Evolutionary conservation across 192 early-diverging fungal species (phyloP).

Genomic region (Linnemannia exigua): DNA sequence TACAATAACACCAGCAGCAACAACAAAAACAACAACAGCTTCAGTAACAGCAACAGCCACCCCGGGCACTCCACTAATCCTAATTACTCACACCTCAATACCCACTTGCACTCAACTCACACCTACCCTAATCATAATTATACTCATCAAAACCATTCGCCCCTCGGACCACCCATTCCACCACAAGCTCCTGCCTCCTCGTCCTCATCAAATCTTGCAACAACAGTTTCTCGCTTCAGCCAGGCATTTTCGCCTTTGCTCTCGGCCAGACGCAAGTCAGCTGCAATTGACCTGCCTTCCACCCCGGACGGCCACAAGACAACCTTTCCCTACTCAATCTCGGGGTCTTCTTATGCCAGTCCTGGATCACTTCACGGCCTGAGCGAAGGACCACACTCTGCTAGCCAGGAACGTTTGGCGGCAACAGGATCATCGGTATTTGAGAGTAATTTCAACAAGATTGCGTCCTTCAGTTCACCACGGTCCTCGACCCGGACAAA

Average conservation of each 20-base stretch:
- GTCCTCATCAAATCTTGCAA: conserved; percentile 22
- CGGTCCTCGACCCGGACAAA: conserved; percentile 36
- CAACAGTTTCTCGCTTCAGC: conserved; percentile 32
- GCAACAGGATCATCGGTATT: conserved; percentile 5
- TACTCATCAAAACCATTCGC: neutral
- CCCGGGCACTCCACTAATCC: neutral
- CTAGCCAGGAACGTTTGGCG: conserved; percentile 38
- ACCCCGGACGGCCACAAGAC: conserved; percentile 40
- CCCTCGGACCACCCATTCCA: conserved; percentile 18
- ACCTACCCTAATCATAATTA: conserved; percentile 16
- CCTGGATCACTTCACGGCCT: conserved; percentile 22
- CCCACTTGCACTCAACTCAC: neutral
- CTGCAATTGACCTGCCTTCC: conserved; percentile 41
- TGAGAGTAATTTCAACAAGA: conserved; percentile 46
- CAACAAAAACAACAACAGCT: neutral
- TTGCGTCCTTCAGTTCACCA: conserved; percentile 49
- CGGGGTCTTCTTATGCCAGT: conserved; percentile 20
- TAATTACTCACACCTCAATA: neutral
- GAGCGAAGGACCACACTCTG: conserved; percentile 1
- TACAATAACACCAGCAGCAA: neutral
- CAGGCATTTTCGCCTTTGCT: conserved; percentile 52
- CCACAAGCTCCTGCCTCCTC: conserved; percentile 9
- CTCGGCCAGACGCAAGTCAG: conserved; percentile 40
- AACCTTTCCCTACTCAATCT: conserved; percentile 18
- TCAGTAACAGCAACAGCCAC: neutral